Conservation (phyloP, 2,329 filamentous ascomycete genomes). For the Volutella citrinella region DNA sequence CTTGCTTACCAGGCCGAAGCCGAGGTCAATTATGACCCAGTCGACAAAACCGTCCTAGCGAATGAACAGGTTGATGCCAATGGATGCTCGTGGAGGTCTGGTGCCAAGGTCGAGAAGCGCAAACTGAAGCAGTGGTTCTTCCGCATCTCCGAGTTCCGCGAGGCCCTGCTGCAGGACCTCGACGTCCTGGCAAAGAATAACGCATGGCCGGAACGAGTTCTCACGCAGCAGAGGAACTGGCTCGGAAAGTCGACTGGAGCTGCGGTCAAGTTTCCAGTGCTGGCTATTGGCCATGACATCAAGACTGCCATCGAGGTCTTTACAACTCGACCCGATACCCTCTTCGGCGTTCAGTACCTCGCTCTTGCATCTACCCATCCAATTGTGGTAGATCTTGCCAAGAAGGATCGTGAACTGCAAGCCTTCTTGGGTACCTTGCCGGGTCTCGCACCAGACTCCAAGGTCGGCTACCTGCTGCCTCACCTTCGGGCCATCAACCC, state of each 20-base stretch:
- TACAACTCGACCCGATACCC: slow-evolving; percentile 80
- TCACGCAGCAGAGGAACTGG: slow-evolving; percentile 86
- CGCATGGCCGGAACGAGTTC: slow-evolving; percentile 78
- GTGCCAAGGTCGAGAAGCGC: slow-evolving; percentile 77
- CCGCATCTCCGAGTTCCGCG: slow-evolving; percentile 75
- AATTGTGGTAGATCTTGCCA: slow-evolving; percentile 60
- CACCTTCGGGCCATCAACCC: slow-evolving; percentile 64
- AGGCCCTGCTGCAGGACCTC: slow-evolving; percentile 69
- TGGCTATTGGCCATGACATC: slow-evolving; percentile 39
- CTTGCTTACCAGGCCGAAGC: slow-evolving; percentile 82
- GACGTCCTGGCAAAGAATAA: slow-evolving; percentile 59
- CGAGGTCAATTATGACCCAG: slow-evolving; percentile 84
- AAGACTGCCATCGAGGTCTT: slow-evolving; percentile 65
- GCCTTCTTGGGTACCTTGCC: slow-evolving; percentile 66
- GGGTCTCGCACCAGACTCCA: slow-evolving; percentile 52
- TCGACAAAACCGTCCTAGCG: slow-evolving; percentile 84
- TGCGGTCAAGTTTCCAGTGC: slow-evolving; percentile 66
- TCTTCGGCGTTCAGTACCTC: slow-evolving; percentile 84
- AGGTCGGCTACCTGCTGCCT: slow-evolving; percentile 66
- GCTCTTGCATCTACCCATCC: slow-evolving; percentile 74
- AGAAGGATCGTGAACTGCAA: slow-evolving; percentile 58
- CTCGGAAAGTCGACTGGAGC: slow-evolving; percentile 76
- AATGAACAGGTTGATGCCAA: slow-evolving; percentile 92
- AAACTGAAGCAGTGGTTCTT: slow-evolving; percentile 88
- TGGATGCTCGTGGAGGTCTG: slow-evolving; percentile 83